Evolutionary conservation across 1,139 yeast species (phyloP), one percentile per base, ranked within the genome.

Genomic region (Suhomyces wounanorum): DNA sequence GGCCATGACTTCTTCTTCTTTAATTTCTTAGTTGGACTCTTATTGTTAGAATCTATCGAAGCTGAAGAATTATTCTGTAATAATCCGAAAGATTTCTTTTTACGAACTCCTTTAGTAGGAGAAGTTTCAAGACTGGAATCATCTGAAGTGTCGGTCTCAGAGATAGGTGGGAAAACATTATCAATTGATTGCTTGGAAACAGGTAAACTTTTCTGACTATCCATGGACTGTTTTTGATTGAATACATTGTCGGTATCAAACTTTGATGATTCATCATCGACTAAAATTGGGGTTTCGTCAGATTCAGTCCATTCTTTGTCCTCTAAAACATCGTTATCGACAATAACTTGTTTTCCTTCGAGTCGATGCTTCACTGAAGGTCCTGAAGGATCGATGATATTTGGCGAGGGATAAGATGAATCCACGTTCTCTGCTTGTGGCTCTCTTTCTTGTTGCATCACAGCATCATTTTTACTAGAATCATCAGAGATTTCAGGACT

Each of bases 1-100:
- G 68, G 67, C 78, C 77, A 73, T 8, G 74, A 69, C 55, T 69
- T 69, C 59, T 73, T 73, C 64, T 69, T 72, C 55, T 67, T 68
- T 51, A 67, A 57, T 41, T 59, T 60, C 53, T 66, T 68, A 21
- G 52, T 52, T 2, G 60, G 55, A 18, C 58, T 57, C 38, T 45
- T 47, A 26, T 51, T 47, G 5, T 50, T 30, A 3, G 52, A 45
- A n/a, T 49, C 55, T 11, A 47, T 31, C 18, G 40, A 39, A 8
- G 45, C 26, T 14, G 16, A 11, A 1, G 50, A 40, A 43, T 54
- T 51, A 52, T 59, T 59, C 10, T 52, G 58, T 14, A 65, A 53
- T 8, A 61, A 45, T 2, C 68, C 70, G 55, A 67, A 65, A 6
- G 68, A 62, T 51, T 66, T 66, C 57, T 64, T 66, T 44, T 60